A percentile compares a stretch with the other conserved stretches of the same genome.
Conservation (phyloP, 169 alveolate species). For the Blepharisma undulans region DNA sequence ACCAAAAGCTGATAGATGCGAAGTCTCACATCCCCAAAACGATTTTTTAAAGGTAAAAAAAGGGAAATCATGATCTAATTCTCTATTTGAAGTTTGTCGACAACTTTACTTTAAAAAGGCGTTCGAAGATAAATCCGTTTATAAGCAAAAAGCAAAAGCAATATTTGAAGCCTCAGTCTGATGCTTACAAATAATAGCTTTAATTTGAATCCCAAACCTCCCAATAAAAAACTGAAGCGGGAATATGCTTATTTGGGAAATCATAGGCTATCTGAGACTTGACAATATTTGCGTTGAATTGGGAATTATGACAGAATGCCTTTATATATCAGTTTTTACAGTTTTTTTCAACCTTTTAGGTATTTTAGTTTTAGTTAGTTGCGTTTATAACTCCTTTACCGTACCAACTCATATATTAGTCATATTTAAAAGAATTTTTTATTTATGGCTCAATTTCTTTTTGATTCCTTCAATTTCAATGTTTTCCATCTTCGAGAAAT, state of each 20-base stretch:
- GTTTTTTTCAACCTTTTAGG: not conserved
- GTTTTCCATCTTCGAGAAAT: not conserved
- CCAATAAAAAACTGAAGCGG: not conserved
- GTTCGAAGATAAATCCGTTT: not conserved
- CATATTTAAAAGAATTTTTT: not conserved
- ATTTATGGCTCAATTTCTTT: not conserved
- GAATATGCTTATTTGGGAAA: not conserved
- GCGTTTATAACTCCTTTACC: not conserved
- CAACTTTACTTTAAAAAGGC: not conserved
- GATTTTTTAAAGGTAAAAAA: not conserved
- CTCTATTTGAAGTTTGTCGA: not conserved
- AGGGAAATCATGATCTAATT: not conserved
- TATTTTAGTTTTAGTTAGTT: not conserved
- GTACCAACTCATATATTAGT: not conserved
- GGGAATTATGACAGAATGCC: not conserved
- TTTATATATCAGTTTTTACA: not conserved
- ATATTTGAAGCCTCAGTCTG: not conserved
- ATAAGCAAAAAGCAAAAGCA: not conserved
- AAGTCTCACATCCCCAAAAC: not conserved
- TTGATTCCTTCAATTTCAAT: not conserved
- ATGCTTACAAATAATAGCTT: not conserved
- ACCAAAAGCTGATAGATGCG: not conserved
- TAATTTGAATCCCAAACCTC: not conserved
- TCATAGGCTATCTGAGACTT: not conserved
- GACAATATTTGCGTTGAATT: not conserved